Base-by-base conservation (phyloP, 208 protist species). In the Crithidia acanthocephali region DNA sequence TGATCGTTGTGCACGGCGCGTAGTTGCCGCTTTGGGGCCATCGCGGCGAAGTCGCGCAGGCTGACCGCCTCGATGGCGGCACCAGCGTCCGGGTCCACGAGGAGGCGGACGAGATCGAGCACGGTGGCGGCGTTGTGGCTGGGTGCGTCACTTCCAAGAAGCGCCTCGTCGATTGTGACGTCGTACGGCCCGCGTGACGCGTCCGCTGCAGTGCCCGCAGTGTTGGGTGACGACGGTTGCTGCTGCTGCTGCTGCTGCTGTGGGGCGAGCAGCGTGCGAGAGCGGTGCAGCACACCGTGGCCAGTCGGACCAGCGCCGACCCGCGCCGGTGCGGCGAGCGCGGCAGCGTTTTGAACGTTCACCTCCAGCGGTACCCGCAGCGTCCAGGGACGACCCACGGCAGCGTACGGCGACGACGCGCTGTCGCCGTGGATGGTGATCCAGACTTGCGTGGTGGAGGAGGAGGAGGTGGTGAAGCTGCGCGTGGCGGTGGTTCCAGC, bases 31-130 rank as follows among this genome's bases (percentile, higher is more conserved):
- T 64, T 71, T 20, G 76, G 72, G 25, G 79, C 68, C 90, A 95
- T 95, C 22, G 81, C 80, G 16, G 74, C 81, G 64, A 95, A 95
- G 72, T 87, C 84, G 23, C 74, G 53, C 27, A 95, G 81, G 18
- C 67, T 81, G 20, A 95, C 87, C 25, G 83, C 77, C 71, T 95
- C 87, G 23, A 95, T 74, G 50, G 68, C 59, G 3, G 53, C 50
- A 9, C 81, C 85, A 25, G 63, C 42, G 52, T 88, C 79, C 16
- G 80, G 79, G 65, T 95, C 90, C 1, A 93, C 55, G 7, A 93
- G 72, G 28, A 90, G 68, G 10, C 76, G 81, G 30, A 95, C 87
- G 20, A 95, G 76, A 8, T 76, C 84, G 1, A 60, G 59, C 57
- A 67, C 62, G 20, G 72, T 57, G 9, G 56, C 55, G 62, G 20